Conservation (phyloP, 2,329 filamentous ascomycete species). For the Diaporthe nobilis region DNA sequence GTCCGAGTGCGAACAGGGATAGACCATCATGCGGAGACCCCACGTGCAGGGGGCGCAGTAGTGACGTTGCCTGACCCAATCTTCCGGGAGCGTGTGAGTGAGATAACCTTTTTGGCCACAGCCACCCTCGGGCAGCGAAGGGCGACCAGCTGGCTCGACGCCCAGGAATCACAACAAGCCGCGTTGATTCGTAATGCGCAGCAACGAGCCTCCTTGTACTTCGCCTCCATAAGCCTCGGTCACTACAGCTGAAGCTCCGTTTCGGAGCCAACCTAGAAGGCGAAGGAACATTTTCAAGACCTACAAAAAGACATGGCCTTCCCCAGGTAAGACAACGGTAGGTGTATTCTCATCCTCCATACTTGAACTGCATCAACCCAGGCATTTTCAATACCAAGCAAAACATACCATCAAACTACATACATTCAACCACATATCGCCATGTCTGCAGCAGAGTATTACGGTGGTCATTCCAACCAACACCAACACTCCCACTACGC, state of each 20-base stretch:
- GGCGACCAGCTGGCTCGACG: neutral
- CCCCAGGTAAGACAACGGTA: neutral
- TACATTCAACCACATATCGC: neutral
- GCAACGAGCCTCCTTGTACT: constrained; percentile 20
- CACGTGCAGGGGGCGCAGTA: constrained; percentile 35
- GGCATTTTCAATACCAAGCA: neutral
- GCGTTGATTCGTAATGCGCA: constrained; percentile 35
- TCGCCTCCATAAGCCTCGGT: constrained; percentile 26
- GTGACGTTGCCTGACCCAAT: constrained; percentile 29
- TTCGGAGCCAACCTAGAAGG: constrained; percentile 17
- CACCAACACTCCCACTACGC: constrained; percentile 32
- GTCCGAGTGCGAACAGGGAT: constrained; percentile 5
- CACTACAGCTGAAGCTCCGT: constrained; percentile 12
- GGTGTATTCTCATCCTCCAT: neutral
- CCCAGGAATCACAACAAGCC: constrained; percentile 11
- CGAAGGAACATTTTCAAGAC: neutral
- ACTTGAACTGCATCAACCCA: neutral
- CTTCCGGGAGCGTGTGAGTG: neutral
- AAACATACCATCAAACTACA: neutral
- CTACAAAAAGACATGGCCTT: neutral
- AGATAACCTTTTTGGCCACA: constrained; percentile 30
- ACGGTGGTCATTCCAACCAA: constrained; percentile 38
- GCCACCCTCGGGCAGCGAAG: constrained; percentile 33
- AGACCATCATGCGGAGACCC: neutral
- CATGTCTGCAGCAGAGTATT: constrained; percentile 48